Evolutionary conservation across 208 protist species (phyloP), one percentile per base, ranked within the genome.

Genomic region (Crithidia sp.): DNA sequence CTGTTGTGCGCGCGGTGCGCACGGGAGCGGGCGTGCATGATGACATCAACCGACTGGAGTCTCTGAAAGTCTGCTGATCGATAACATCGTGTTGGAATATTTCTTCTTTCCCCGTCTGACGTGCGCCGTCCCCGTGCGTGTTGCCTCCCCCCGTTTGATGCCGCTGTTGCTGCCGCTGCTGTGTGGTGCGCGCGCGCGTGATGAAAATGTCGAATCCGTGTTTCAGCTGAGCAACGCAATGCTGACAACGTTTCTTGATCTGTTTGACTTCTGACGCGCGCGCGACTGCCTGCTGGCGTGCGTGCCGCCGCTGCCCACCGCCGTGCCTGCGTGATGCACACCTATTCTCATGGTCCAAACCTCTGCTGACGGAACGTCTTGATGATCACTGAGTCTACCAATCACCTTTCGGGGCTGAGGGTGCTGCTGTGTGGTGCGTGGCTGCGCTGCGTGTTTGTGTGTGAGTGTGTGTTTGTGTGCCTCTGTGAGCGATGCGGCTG

Each of bases 121-220:
- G 72, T 58, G 37, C 56, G 55, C 28, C 28, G 28, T 28, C 28
- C 28, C 28, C 28, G 28, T 28, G 28, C 28, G 28, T 28, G 28
- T 28, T 28, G 28, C 28, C 28, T 28, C 28, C 28, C 28, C 28
- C 28, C 1, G 28, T 28, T 28, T 28, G 28, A 0, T 1, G 28
- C 67, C 39, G 47, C 3, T 19, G 53, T 5, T 55, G 17, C 67
- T 0, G 8, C 39, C 47, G 65, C 60, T 19, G 16, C 52, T 60
- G 65, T 44, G 43, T 60, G 39, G 14, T 58, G 65, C 65, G 54
- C 45, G 41, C 53, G 72, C 43, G 64, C 65, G 68, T 85, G 80
- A 85, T 81, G 80, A 85, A 75, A 47, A 39, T 85, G 80, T 85
- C 75, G 69, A 81, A 83, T 79, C 76, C 76, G 81, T 86, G 81